Conservation (phyloP, 2,329 filamentous ascomycete species). For the Pseudogymnoascus sp. region DNA sequence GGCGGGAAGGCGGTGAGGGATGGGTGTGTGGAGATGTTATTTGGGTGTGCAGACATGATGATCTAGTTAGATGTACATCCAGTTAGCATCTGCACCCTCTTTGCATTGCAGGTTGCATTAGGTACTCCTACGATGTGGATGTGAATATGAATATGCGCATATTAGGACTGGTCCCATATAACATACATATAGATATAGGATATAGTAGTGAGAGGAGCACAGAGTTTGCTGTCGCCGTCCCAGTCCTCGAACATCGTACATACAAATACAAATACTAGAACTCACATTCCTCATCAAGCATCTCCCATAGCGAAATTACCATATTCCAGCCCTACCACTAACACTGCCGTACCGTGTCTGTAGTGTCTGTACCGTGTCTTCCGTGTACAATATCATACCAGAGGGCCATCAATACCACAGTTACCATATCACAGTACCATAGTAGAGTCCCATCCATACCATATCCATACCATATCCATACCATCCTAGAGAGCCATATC, state of each 20-base stretch:
- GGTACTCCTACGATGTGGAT: no score
- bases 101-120: background rate
- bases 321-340: background rate
- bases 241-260: background rate
- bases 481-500: no score
- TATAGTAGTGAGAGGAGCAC: background rate
- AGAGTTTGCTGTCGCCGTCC: background rate
- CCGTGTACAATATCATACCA: no score
- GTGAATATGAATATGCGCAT: background rate
- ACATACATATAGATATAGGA: no score
- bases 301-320: no score
- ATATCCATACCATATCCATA: background rate
- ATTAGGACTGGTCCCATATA: background rate
- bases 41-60: background rate
- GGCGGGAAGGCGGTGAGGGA: background rate
- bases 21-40: background rate
- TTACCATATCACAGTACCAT: background rate
- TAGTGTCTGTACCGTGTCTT: no score
- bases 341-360: background rate
- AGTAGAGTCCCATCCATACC: background rate
- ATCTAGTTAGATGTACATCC: background rate
- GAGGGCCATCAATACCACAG: no score
- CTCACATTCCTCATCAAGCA: background rate
- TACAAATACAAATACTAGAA: background rate
- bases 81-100: background rate